A percentile compares a stretch with the other conserved stretches of the same genome.
Conservation (phyloP, 1,284 basidiomycete genomes). For the Trametes pubescens region DNA sequence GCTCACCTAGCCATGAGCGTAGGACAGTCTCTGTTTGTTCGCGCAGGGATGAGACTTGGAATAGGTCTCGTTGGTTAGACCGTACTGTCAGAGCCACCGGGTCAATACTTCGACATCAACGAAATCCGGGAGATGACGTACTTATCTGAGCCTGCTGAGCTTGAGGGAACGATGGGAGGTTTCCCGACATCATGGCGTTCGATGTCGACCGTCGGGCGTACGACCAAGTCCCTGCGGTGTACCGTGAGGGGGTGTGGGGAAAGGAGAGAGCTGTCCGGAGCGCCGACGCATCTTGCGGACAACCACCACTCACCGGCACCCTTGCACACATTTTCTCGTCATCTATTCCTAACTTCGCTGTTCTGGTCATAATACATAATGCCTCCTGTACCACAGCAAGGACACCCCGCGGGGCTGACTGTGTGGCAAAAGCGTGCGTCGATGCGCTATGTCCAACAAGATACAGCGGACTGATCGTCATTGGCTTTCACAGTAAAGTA, state of each 20-base stretch:
- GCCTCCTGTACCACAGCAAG: conserved; percentile 56
- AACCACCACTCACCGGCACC: conserved; percentile 28
- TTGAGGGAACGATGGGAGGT: conserved; percentile 63
- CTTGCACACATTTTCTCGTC: conserved; percentile 15
- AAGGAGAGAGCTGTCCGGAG: conserved; percentile 24
- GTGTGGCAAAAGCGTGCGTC: conserved; percentile 78
- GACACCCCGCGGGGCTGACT: conserved; percentile 60
- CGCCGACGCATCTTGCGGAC: conserved; percentile 24
- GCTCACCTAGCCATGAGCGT: conserved; percentile 80
- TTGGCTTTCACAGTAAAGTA: conserved; percentile 43
- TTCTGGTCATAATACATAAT: conserved; percentile 30
- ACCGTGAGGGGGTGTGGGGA: conserved; percentile 12
- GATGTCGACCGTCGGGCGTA: conserved; percentile 4
- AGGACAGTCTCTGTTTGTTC: conserved; percentile 82
- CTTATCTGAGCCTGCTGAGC: conserved; percentile 89
- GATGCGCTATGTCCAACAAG: not conserved
- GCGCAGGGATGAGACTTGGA: conserved; percentile 77
- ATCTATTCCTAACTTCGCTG: conserved; percentile 1
- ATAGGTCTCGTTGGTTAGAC: conserved; percentile 85
- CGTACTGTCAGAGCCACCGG: conserved; percentile 63
- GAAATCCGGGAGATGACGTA: conserved; percentile 50
- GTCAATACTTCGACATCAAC: conserved; percentile 7
- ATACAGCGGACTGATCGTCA: conserved; percentile 3
- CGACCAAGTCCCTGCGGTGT: not conserved
- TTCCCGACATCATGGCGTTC: conserved; percentile 19